Conservation (phyloP, 2,329 filamentous ascomycete genomes). For the Didymella sp. region DNA sequence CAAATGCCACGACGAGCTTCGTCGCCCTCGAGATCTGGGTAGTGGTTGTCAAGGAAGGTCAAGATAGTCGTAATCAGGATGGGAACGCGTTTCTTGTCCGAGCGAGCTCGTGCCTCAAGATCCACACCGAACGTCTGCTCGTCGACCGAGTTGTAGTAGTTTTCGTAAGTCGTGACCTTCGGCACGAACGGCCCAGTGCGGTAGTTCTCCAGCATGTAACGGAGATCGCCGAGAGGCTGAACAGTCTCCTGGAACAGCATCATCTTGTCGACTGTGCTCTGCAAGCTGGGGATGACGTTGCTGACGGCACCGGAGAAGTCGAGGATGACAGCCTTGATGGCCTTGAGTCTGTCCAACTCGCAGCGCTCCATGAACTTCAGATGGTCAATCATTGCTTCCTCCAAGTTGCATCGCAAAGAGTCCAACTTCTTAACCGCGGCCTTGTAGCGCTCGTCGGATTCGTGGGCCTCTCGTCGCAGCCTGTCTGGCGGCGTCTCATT, state of each 20-base stretch:
- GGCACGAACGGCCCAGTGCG: conserved; percentile 92
- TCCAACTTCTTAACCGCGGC: conserved; percentile 84
- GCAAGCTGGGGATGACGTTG: conserved; percentile 95
- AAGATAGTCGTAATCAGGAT: conserved; percentile 90
- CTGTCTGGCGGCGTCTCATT: conserved; percentile 91
- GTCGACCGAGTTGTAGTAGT: conserved; percentile 98
- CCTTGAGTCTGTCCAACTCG: conserved; percentile 93
- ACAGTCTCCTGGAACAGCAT: conserved; percentile 99
- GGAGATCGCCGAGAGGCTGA: conserved; percentile 87
- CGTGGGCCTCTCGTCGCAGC: conserved; percentile 84
- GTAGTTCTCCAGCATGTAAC: conserved; percentile 96
- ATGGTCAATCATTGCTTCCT: conserved; percentile 92
- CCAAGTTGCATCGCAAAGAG: conserved; percentile 88
- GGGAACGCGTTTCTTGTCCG: conserved; percentile 94
- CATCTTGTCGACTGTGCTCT: conserved; percentile 97
- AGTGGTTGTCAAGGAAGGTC: conserved; percentile 95
- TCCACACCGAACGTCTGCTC: conserved; percentile 98
- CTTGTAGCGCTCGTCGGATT: conserved; percentile 95
- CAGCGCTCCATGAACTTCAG: conserved; percentile 97
- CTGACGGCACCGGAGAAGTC: conserved; percentile 97
- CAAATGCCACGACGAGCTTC: conserved; percentile 91
- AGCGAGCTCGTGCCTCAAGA: conserved; percentile 90
- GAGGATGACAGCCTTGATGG: conserved; percentile 96
- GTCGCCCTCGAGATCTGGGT: conserved; percentile 95
- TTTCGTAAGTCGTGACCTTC: conserved; percentile 92